These are phyloP conservation scores for Rhodotorula diobovata DNA, from an alignment of 768 basidiomycete species.

Conservation along the genomic window DNA sequence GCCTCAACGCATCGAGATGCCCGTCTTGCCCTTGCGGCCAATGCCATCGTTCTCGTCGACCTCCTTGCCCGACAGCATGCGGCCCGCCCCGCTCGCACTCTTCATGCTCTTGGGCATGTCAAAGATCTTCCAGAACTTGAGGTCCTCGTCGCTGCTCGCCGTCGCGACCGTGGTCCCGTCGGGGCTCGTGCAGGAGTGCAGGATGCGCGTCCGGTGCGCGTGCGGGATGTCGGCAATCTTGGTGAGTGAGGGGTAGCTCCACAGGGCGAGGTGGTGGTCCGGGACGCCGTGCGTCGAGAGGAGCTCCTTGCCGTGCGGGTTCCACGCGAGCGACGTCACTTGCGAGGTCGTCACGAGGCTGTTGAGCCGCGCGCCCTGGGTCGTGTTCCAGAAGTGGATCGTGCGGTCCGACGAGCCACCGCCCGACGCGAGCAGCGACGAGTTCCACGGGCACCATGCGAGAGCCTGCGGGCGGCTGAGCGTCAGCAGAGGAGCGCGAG, in stretches of 20 bases:
- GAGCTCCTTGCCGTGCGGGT: slow-evolving; percentile 80
- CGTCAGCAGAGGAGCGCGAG: no score
- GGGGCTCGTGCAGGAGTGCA: slow-evolving; percentile 79
- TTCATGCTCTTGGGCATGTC: slow-evolving; percentile 28
- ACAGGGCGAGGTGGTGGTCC: slow-evolving; percentile 49
- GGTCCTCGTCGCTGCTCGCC: slow-evolving; percentile 87
- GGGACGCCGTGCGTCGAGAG: slow-evolving; percentile 93
- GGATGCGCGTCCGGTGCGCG: slow-evolving; percentile 85
- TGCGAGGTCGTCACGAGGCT: slow-evolving; percentile 81
- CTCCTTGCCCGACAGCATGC: slow-evolving; percentile 34
- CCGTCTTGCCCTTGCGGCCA: slow-evolving; percentile 39
- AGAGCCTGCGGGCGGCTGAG: slow-evolving; percentile 68
- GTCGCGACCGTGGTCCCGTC: slow-evolving; percentile 88
- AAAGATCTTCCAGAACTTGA: slow-evolving; percentile 57
- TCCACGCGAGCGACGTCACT: slow-evolving; percentile 84
- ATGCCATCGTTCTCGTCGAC: slow-evolving; percentile 39
- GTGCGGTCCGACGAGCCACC: slow-evolving; percentile 92
- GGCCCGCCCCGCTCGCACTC: background rate
- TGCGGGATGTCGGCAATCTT: slow-evolving; percentile 80
- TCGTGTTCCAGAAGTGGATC: slow-evolving; percentile 83
- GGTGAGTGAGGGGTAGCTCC: slow-evolving; percentile 71
- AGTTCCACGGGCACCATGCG: slow-evolving; percentile 97
- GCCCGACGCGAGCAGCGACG: slow-evolving; percentile 80
- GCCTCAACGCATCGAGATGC: slow-evolving; percentile 37
- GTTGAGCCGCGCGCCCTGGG: slow-evolving; percentile 85